Conservation (phyloP, 495 filamentous ascomycete species). For the Parachaetomium inaequale region DNA sequence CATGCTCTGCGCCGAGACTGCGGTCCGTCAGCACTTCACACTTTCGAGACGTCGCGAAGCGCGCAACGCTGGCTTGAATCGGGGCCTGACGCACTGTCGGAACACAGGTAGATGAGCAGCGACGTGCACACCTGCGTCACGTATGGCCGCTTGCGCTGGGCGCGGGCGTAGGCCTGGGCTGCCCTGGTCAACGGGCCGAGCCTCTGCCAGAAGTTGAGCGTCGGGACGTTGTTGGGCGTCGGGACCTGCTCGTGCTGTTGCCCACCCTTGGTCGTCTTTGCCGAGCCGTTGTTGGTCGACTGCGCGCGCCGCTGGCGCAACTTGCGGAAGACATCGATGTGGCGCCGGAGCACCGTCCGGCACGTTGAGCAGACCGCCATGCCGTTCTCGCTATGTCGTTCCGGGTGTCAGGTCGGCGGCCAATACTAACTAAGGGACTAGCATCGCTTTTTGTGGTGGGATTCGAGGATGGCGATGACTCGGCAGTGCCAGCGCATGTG, state of each 20-base stretch:
- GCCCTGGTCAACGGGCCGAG: conserved; percentile 57
- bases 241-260: conserved; percentile 37
- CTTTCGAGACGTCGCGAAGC: background rate
- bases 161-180: conserved; percentile 66
- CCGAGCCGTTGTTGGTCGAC: conserved; percentile 23
- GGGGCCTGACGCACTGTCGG: conserved; percentile 49
- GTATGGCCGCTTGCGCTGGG: conserved; percentile 67
- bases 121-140: conserved; percentile 72
- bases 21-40: conserved; percentile 8
- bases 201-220: conserved; percentile 48
- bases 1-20: conserved; percentile 67
- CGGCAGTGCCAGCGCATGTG: background rate
- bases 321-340: conserved; percentile 20
- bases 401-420: background rate
- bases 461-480: conserved; percentile 4
- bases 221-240: conserved; percentile 43
- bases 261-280: conserved; percentile 23
- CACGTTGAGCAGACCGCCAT: conserved; percentile 23
- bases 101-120: conserved; percentile 72
- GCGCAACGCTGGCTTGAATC: background rate
- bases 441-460: conserved; percentile 1
- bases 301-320: conserved; percentile 27
- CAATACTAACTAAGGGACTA: background rate
- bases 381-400: background rate
- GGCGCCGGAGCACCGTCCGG: conserved; percentile 25